Base-by-base conservation (phyloP, 2,329 filamentous ascomycete genomes). In the Fonsecaea multimorphosa region DNA sequence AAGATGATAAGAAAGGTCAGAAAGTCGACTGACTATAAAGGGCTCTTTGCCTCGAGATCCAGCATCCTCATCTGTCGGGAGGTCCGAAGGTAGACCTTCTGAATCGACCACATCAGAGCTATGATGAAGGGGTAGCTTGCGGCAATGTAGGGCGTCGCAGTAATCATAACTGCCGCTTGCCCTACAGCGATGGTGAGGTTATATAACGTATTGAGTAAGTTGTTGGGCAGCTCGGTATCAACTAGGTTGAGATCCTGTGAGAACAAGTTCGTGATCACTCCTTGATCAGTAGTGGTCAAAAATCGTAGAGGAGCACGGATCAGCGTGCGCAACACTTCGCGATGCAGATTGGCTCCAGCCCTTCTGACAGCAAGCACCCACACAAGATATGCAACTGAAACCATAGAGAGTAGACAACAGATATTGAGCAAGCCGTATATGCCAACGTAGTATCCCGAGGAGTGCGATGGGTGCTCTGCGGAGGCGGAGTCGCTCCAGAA, bases 241-340 rank as follows among this genome's bases (percentile, higher is more conserved):
- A 68, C 46, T 16, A 72, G 40, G n/a, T 58, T 61, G 27, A 73
- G 54, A 36, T 72, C 71, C 46, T 68, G 66, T 29, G 67, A 70
- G 58, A 72, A 72, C 16, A 68, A 70, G 65, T 80, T 81, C 29
- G 79, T 73, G 8, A 78, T 78, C 8, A 73, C 70, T 19, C 79
- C 79, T 8, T 71, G 76, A 67, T 79, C 77, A 14, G 76, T 79
- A 2, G 69, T 73, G 0, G 78, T 76, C 67, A 80, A 53, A 27
- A 22, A 27, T 19, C 12, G 24, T 4, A 27, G 27, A 14, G 49
- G 49, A 4, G 49, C 49, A 22, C n/a, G 12, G n/a, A 24, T 22
- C n/a, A 27, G 12, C 12, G 24, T 27, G 24, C 12, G 12, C n/a
- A 53, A 24, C 12, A 53, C n/a, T 6, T 53, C n/a, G n/a, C 27